phyloP scores from a whole-genome alignment of 805 yeast species.

The Metschnikowia drakensbergensis region DNA sequence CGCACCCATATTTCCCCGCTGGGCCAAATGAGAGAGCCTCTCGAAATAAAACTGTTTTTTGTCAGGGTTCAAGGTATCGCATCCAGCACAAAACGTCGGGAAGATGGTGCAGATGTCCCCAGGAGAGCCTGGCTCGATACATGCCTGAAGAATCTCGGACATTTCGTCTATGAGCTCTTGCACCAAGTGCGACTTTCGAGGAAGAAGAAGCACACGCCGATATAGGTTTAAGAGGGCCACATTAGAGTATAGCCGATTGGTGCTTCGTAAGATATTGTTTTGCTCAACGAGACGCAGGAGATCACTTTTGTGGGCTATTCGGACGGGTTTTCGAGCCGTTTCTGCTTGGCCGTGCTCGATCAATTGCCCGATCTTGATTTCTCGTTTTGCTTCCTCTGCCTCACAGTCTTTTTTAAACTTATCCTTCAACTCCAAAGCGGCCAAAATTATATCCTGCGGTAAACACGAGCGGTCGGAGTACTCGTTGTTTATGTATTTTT shows the following conservation, averaged over 20 bases:
- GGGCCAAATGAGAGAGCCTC: conserved; percentile 40
- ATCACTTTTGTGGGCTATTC: conserved; percentile 4
- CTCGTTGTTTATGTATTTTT: conserved; percentile 15
- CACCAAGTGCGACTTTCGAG: conserved; percentile 43
- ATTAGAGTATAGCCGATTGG: conserved; percentile 50
- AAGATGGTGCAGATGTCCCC: conserved; percentile 56
- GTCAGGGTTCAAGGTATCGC: conserved; percentile 45
- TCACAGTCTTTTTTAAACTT: conserved; percentile 12
- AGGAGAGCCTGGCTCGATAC: conserved; percentile 44
- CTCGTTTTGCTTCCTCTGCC: conserved; percentile 15
- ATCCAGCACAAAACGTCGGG: conserved; percentile 55
- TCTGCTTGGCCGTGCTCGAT: conserved; percentile 12
- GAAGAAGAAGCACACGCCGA: conserved; percentile 50
- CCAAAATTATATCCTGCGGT: conserved; percentile 22
- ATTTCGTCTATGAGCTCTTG: conserved; percentile 46
- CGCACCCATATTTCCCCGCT: conserved; percentile 42
- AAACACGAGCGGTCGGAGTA: conserved; percentile 19
- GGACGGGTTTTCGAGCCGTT: not conserved
- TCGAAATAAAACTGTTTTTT: conserved; percentile 34
- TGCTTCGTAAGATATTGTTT: conserved; percentile 37
- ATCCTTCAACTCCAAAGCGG: conserved; percentile 35
- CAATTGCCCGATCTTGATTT: conserved; percentile 11
- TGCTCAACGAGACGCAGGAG: conserved; percentile 25
- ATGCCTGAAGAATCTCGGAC: conserved; percentile 30
- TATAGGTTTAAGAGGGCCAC: conserved; percentile 55